Conservation (phyloP, 176 grass and related monocot genomes). For the Bolboschoenus planiculmis region DNA sequence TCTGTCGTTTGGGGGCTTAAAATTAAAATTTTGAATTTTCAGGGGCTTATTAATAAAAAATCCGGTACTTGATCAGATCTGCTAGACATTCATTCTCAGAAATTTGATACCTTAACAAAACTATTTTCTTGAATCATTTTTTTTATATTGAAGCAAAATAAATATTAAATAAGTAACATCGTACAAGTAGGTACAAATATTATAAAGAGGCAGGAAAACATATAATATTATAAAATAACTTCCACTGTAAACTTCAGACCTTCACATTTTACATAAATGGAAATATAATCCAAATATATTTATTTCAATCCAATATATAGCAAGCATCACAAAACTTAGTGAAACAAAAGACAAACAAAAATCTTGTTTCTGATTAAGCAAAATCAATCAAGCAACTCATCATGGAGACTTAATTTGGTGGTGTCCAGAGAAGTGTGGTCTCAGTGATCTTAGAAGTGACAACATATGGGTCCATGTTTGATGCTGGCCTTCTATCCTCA, state of each 20-base stretch:
- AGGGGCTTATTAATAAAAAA: no score
- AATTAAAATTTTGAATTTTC: no score
- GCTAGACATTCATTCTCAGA: background rate
- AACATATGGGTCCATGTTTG: conserved; percentile 33
- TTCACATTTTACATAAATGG: no score
- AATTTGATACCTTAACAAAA: background rate
- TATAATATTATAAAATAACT: background rate
- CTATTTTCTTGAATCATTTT: background rate
- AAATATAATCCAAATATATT: background rate
- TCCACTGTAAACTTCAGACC: background rate
- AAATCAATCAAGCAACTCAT: background rate
- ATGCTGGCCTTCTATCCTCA: conserved; percentile 32
- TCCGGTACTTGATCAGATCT: background rate
- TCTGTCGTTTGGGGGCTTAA: no score
- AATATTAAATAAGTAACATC: background rate
- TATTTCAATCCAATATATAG: background rate
- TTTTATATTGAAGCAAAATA: background rate
- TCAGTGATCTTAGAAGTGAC: conserved; percentile 32
- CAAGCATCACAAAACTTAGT: background rate
- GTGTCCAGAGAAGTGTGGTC: conserved; percentile 25
- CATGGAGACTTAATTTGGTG: background rate
- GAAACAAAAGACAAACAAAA: background rate
- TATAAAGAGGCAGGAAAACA: background rate
- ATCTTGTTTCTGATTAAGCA: background rate
- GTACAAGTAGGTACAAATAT: background rate